Evolutionary conservation across 768 basidiomycete species (phyloP).

Genomic region (Panaeolus cyanescens): DNA sequence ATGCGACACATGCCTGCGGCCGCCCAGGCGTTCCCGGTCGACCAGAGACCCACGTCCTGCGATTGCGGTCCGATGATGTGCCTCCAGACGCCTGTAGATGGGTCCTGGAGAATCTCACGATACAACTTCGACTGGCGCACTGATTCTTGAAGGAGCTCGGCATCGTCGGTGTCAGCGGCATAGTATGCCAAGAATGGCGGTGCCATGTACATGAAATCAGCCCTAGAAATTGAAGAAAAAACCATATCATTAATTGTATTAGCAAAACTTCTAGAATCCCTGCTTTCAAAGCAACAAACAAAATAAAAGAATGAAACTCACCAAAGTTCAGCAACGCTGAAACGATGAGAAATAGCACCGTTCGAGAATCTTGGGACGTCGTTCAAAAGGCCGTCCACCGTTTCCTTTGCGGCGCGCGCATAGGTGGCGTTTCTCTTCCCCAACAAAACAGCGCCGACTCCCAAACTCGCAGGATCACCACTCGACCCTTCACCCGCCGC

Average conservation of each 20-base stretch:
- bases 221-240: constrained; percentile 27
- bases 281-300: not conserved
- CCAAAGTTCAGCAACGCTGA: constrained; percentile 41
- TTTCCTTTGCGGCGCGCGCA: constrained; percentile 30
- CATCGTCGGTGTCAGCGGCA: constrained; percentile 38
- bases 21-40: constrained; percentile 71
- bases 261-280: not conserved
- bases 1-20: constrained; percentile 70
- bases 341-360: constrained; percentile 49
- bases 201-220: constrained; percentile 54
- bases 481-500: constrained; percentile 41
- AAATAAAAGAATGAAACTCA: constrained; percentile 18
- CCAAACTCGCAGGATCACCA: constrained; percentile 50
- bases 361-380: constrained; percentile 40
- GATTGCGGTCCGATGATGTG: constrained; percentile 45
- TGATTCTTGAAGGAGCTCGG: constrained; percentile 32
- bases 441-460: constrained; percentile 45
- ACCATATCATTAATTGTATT: not conserved
- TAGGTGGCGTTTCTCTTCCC: constrained; percentile 37
- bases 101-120: constrained; percentile 33
- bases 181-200: constrained; percentile 54
- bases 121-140: constrained; percentile 42
- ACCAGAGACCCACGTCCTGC: constrained; percentile 44
- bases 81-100: constrained; percentile 36
- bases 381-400: constrained; percentile 34